A percentile compares a stretch with the other conserved stretches of the same genome.
Conservation (phyloP, 331 rosid species). For the Acacia pycnantha region DNA sequence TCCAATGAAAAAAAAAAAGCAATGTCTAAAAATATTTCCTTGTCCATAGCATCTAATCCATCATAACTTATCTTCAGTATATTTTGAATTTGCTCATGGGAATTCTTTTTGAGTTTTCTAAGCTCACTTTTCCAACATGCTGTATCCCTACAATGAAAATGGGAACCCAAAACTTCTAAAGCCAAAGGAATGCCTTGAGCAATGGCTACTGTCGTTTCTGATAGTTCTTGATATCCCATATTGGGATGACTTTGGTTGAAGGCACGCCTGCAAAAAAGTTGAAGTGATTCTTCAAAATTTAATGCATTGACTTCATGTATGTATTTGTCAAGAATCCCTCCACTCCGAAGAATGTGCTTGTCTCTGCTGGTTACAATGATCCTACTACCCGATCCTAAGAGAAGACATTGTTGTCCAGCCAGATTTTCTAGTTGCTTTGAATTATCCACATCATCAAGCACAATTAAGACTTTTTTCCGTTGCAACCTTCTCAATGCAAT, state of each 20-base stretch:
- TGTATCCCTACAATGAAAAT: too few species aligned
- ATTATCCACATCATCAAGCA: not conserved
- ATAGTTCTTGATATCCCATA: not conserved
- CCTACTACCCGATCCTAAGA: not conserved
- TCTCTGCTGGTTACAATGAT: not conserved
- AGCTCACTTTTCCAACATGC: not conserved
- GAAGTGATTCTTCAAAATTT: not conserved
- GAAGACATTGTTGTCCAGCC: not conserved
- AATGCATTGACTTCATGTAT: not conserved
- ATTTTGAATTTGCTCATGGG: not conserved
- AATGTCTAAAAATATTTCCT: constrained; percentile 17
- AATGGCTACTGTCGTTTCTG: not conserved
- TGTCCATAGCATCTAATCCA: not conserved
- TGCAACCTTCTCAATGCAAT: not conserved
- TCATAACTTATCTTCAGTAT: constrained; percentile 6
- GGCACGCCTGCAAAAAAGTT: not conserved
- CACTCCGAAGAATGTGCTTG: not conserved
- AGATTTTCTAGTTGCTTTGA: not conserved
- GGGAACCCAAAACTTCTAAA: too few species aligned
- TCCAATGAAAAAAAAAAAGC: too few species aligned
- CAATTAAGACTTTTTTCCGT: not conserved
- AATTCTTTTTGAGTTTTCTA: not conserved
- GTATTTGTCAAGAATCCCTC: not conserved
- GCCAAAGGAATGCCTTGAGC: not conserved
- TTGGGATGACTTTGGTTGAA: not conserved